Conservation (phyloP, 2,329 filamentous ascomycete genomes). For the Pseudogymnoascus sp. region DNA sequence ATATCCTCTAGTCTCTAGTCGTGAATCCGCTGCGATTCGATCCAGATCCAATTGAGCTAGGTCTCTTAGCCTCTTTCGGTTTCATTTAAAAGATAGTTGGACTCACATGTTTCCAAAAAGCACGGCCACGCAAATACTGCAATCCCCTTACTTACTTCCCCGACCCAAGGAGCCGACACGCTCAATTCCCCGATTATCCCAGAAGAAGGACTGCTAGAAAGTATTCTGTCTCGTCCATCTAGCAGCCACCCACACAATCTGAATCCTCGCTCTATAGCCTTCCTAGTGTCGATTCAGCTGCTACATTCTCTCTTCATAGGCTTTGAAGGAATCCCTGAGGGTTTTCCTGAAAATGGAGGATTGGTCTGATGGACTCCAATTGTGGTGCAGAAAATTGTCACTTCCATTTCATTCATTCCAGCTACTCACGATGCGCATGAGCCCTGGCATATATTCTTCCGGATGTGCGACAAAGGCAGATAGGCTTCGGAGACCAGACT, state of each 20-base stretch:
- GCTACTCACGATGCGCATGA: not conserved
- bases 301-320: not conserved
- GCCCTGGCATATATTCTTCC: not conserved
- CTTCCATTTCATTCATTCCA: not conserved
- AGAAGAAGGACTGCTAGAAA: not conserved
- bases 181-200: not conserved
- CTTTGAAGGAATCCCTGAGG: not conserved
- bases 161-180: not conserved
- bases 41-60: not conserved
- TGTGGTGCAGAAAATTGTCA: not conserved
- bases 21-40: not conserved
- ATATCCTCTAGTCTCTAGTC: not conserved
- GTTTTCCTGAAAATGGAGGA: not conserved
- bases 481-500: not conserved
- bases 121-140: not conserved
- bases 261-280: not conserved
- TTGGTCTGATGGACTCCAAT: not conserved
- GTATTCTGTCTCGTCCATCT: not conserved
- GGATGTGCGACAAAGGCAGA: not conserved
- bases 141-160: not conserved
- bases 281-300: not conserved
- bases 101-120: not conserved
- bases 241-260: not conserved
- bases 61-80: not conserved
- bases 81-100: not conserved